Evolutionary conservation across 805 yeast genomes (phyloP).

Genomic region (Nakazawaea laoshanensis): DNA sequence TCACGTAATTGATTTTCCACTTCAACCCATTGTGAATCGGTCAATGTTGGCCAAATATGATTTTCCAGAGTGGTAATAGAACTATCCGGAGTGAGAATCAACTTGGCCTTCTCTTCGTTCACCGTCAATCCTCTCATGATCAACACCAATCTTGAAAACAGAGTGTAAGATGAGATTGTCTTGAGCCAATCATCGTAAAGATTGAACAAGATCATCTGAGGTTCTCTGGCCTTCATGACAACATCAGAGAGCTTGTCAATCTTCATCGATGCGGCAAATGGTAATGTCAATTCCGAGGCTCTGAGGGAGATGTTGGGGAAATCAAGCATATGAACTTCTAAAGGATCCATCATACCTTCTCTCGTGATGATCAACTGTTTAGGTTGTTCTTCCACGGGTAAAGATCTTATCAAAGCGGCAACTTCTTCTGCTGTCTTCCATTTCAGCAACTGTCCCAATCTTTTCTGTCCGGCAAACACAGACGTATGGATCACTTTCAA

Average conservation of each 20-base stretch:
- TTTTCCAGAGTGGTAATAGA: conserved; percentile 62
- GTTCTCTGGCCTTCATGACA: conserved; percentile 81
- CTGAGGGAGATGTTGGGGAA: conserved; percentile 88
- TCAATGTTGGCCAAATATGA: conserved; percentile 89
- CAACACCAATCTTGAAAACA: conserved; percentile 80
- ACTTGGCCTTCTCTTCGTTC: conserved; percentile 66
- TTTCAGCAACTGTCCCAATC: conserved; percentile 86
- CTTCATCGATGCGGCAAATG: conserved; percentile 80
- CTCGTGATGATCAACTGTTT: conserved; percentile 85
- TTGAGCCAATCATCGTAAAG: conserved; percentile 93
- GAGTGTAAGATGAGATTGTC: conserved; percentile 79
- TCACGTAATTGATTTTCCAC: conserved; percentile 87
- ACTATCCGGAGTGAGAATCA: conserved; percentile 69
- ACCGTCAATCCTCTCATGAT: conserved; percentile 78
- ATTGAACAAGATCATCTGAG: conserved; percentile 86
- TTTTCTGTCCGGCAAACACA: conserved; percentile 95
- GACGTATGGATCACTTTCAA: conserved; percentile 87
- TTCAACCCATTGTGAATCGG: conserved; percentile 85
- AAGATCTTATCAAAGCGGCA: conserved; percentile 78
- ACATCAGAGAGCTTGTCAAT: conserved; percentile 72
- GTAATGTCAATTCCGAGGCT: conserved; percentile 81
- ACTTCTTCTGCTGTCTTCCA: conserved; percentile 99
- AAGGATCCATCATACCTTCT: conserved; percentile 86
- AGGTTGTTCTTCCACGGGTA: conserved; percentile 93
- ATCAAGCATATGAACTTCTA: conserved; percentile 95